Conservation (phyloP, 2,329 filamentous ascomycete genomes). For the Hypoxylon sp. region DNA sequence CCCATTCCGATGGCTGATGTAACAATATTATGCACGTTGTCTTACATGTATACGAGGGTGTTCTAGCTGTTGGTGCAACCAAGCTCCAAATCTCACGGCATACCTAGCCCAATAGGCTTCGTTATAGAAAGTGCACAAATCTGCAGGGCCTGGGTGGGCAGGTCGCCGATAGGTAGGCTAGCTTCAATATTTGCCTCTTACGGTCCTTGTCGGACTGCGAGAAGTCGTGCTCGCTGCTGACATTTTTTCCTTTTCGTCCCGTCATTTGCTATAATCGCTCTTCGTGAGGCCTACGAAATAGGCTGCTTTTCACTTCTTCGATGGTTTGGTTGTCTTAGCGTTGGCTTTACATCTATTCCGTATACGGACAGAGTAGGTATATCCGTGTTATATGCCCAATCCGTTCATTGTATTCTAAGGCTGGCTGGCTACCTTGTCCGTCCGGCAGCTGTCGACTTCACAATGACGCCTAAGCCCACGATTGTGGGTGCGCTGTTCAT, state of each 20-base stretch:
- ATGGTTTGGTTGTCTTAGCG: conserved; percentile 2
- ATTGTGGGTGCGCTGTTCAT: conserved; percentile 15
- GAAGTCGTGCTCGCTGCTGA: conserved; percentile 27
- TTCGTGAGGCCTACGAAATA: conserved; percentile 7
- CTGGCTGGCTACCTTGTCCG: conserved; percentile 27
- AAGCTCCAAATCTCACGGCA: conserved; percentile 41
- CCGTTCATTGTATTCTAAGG: conserved; percentile 16
- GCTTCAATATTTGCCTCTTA: conserved; percentile 30
- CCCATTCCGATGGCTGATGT: conserved; percentile 31
- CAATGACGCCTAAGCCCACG: conserved; percentile 24
- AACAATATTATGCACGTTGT: conserved; percentile 40
- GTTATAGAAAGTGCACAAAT: conserved; percentile 13
- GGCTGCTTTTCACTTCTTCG: neutral
- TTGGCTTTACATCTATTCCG: neutral
- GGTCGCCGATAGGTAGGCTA: conserved; percentile 39
- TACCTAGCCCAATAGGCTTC: conserved; percentile 36
- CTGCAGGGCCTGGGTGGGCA: conserved; percentile 37
- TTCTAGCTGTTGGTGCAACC: conserved; percentile 33
- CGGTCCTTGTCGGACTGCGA: conserved; percentile 12
- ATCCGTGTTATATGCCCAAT: conserved; percentile 23
- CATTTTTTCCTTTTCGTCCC: conserved; percentile 26
- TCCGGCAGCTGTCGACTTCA: conserved; percentile 21
- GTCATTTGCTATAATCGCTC: conserved; percentile 5
- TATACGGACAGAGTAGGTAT: conserved; percentile 1
- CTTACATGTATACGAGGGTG: conserved; percentile 28